Percentiles rank a stretch among this genome's conserved stretches.
Evolutionary conservation across 1,284 basidiomycete genomes (phyloP).

Genomic region (Puccinia hordei): DNA sequence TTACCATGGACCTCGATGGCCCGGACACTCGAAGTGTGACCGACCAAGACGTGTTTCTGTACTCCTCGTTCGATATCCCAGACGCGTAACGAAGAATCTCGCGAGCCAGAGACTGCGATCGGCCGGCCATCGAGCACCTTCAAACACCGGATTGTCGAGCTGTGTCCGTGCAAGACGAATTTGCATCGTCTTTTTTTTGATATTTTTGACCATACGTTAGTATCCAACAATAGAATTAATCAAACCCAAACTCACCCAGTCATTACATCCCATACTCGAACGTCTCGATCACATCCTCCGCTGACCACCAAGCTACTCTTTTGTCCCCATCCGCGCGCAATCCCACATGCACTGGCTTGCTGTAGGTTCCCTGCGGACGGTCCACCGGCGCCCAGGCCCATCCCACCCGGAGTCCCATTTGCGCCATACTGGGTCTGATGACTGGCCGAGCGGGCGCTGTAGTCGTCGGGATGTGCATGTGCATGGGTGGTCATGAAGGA

Average conservation of each 20-base stretch:
- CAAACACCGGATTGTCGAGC: constrained; percentile 86
- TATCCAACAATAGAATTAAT: no score
- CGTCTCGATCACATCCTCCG: constrained; percentile 84
- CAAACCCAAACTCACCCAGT: constrained; percentile 70
- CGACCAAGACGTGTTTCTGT: constrained; percentile 71
- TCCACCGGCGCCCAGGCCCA: constrained; percentile 58
- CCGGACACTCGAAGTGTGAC: constrained; percentile 80
- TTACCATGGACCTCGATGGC: constrained; percentile 84
- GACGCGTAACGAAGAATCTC: constrained; percentile 81
- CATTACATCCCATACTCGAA: constrained; percentile 87
- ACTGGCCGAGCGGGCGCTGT: constrained; percentile 6
- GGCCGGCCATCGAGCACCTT: constrained; percentile 84
- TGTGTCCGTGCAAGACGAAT: constrained; percentile 79
- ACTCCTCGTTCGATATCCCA: constrained; percentile 87
- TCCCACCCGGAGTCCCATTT: constrained; percentile 52
- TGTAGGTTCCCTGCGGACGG: constrained; percentile 57
- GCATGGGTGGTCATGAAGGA: constrained; percentile 43
- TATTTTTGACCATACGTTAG: no score
- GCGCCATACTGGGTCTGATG: constrained; percentile 27
- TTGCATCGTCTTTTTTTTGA: constrained; percentile 76
- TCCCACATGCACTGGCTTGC: constrained; percentile 68
- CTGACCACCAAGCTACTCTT: constrained; percentile 75
- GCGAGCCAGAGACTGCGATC: constrained; percentile 83
- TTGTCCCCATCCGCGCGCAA: constrained; percentile 70
- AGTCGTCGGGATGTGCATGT: constrained; percentile 20